A percentile compares a stretch with the other conserved stretches of the same genome.
Evolutionary conservation across 768 basidiomycete genomes (phyloP).

Genomic region (Lepiota subincarnata): DNA sequence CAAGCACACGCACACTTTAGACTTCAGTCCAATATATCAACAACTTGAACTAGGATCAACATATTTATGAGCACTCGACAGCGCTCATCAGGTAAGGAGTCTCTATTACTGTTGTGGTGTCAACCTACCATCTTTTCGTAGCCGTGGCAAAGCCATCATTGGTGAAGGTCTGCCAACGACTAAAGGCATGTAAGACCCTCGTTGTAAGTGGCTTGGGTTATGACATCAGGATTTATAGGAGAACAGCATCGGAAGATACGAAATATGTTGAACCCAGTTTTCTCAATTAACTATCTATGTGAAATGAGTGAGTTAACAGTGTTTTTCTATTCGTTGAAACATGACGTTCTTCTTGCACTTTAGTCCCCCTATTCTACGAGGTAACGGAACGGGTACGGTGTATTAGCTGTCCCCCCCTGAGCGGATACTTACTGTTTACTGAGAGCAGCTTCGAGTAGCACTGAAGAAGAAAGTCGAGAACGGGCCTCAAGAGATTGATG

Average conservation of each 20-base stretch:
- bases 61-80: conserved; percentile 24
- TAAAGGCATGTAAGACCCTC: conserved; percentile 15
- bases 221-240: conserved; percentile 20
- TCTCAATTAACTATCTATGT: conserved; percentile 37
- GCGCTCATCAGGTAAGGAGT: conserved; percentile 20
- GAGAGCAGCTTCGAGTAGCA: conserved; percentile 23
- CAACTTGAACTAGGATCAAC: conserved; percentile 24
- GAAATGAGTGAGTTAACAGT: conserved; percentile 25
- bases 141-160: conserved; percentile 19
- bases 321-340: not conserved
- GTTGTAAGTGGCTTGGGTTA: not conserved
- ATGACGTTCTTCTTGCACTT: not conserved
- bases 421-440: not conserved
- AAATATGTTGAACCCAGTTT: conserved; percentile 42
- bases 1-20: not conserved
- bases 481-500: conserved; percentile 29
- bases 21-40: not conserved
- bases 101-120: not conserved
- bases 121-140: conserved; percentile 8
- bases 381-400: conserved; percentile 24
- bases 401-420: not conserved
- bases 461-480: conserved; percentile 20
- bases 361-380: conserved; percentile 32
- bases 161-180: conserved; percentile 25
- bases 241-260: conserved; percentile 38